Percentiles rank a stretch among this genome's conserved stretches.
These are phyloP conservation scores for Alternaria panax DNA, from an alignment of 2,329 filamentous ascomycete species.

Conservation along the genomic window DNA sequence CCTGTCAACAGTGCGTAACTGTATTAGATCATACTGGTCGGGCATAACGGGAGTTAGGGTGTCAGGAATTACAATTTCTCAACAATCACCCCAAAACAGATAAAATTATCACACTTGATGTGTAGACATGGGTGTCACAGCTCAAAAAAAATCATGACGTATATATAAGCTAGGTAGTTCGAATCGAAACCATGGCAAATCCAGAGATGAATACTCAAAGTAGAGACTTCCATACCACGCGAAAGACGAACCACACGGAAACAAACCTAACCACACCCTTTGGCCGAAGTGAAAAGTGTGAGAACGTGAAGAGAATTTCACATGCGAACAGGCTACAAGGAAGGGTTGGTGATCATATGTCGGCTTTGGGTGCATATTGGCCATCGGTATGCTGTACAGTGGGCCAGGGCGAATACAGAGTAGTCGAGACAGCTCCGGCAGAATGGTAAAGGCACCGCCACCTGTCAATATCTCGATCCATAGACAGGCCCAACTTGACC, in stretches of 20 bases:
- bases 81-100: constrained; percentile 3
- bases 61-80: not conserved
- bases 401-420: not conserved
- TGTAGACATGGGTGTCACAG: not conserved
- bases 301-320: not conserved
- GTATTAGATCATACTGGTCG: not conserved
- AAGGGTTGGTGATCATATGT: not conserved
- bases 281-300: not conserved
- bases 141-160: not conserved
- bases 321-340: not conserved
- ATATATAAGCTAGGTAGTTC: not conserved
- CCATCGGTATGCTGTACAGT: not conserved
- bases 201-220: not conserved
- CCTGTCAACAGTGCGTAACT: constrained; percentile 34
- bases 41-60: constrained; percentile 3
- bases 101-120: not conserved
- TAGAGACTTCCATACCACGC: not conserved
- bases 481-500: not conserved
- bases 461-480: not conserved
- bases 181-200: not conserved
- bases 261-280: not conserved
- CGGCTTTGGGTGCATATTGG: not conserved
- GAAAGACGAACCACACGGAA: not conserved
- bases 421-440: not conserved
- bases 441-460: not conserved